Evolutionary conservation across 2,329 filamentous ascomycete genomes (phyloP).

Genomic region (Fusarium abutilonis): DNA sequence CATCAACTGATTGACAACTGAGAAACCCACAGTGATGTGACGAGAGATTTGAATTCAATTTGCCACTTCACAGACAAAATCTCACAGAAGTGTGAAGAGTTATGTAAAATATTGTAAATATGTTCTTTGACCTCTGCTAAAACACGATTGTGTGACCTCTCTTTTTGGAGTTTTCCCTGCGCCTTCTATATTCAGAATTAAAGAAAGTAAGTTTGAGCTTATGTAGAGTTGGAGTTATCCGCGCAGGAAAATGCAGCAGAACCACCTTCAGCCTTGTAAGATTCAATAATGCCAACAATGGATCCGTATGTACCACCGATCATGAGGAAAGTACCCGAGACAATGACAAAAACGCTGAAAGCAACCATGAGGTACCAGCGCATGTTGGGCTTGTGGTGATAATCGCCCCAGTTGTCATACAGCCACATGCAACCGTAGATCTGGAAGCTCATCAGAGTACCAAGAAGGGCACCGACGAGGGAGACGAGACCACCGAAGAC

Average conservation of each 20-base stretch:
- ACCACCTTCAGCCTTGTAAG: constrained; percentile 50
- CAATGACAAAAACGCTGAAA: constrained; percentile 26
- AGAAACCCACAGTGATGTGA: no score
- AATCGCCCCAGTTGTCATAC: constrained; percentile 43
- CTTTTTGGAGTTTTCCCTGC: not conserved
- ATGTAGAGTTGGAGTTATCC: constrained; percentile 53
- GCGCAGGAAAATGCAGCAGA: constrained; percentile 55
- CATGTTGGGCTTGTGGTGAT: constrained; percentile 15
- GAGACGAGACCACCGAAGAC: constrained; percentile 47
- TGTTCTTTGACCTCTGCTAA: constrained; percentile 6
- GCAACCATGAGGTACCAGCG: constrained; percentile 34
- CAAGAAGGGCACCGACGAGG: constrained; percentile 45
- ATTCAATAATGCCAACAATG: constrained; percentile 49
- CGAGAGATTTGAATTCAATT: no score
- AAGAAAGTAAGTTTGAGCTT: constrained; percentile 1
- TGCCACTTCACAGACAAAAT: not conserved
- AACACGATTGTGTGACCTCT: constrained; percentile 2
- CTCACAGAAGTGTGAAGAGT: not conserved
- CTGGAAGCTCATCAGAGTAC: constrained; percentile 47
- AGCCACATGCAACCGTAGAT: constrained; percentile 47
- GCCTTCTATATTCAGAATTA: constrained; percentile 5
- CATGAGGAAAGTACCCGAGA: constrained; percentile 52
- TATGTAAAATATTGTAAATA: constrained; percentile 1
- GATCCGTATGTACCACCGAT: constrained; percentile 58
- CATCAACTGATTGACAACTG: no score